phyloP scores from a whole-genome alignment of 345 rosid genomes.

The Geranium rotundifolium region DNA sequence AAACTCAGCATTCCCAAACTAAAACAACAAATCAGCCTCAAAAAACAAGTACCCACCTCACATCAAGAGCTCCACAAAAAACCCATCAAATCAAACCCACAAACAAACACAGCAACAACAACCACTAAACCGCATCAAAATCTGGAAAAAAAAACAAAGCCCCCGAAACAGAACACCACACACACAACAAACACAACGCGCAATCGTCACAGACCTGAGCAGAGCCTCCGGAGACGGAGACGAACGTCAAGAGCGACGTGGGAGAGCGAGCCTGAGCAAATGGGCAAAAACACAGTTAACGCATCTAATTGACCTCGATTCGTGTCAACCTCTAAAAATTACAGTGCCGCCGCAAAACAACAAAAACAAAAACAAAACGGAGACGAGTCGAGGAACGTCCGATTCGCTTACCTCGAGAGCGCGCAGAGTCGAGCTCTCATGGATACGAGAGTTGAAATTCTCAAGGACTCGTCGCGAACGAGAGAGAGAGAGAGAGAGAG shows the following conservation, averaged over 20 bases:
- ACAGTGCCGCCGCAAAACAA: constrained; percentile 6
- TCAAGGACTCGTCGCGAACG: constrained; percentile 5
- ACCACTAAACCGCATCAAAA: not conserved
- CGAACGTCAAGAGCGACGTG: constrained; percentile 39
- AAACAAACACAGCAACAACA: not conserved
- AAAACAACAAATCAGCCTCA: constrained; percentile 5
- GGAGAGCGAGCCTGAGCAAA: constrained; percentile 17
- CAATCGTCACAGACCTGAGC: constrained; percentile 1
- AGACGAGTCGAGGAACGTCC: constrained; percentile 11
- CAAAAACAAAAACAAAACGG: constrained; percentile 5
- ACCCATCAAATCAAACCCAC: not conserved
- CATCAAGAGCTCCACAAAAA: no score
- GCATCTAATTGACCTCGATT: constrained; percentile 9
- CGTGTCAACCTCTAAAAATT: not conserved
- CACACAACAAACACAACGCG: constrained; percentile 10
- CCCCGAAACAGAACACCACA: not conserved
- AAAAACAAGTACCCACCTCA: constrained; percentile 1
- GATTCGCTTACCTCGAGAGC: constrained; percentile 16
- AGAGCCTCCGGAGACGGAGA: constrained; percentile 28
- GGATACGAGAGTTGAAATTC: constrained; percentile 20
- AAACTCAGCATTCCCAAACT: constrained; percentile 9
- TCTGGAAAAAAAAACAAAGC: not conserved
- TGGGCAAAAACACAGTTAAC: constrained; percentile 15
- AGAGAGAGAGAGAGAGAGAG: constrained; percentile 10
- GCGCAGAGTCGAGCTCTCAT: constrained; percentile 16